Percentiles rank a stretch among this genome's conserved stretches.
Evolutionary conservation across 78 protist genomes (phyloP).

Genomic region (Blattamonas nauphoetae): DNA sequence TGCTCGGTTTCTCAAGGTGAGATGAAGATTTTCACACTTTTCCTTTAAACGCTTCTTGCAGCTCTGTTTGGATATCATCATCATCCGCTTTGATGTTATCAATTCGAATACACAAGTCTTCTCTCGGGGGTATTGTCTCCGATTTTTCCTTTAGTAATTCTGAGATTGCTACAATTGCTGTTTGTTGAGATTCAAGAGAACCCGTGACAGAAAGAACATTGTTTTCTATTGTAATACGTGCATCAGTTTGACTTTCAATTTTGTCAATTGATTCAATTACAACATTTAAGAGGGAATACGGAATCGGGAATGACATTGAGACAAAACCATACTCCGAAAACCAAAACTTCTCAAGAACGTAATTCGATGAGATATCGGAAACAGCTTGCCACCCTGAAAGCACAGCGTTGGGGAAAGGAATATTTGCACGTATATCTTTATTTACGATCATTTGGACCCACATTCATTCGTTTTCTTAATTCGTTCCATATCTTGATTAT

Average conservation of each 20-base stretch:
- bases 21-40: too few species aligned
- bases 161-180: not conserved
- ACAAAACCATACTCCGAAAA: too few species aligned
- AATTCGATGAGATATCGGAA: too few species aligned
- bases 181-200: not conserved
- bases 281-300: not conserved
- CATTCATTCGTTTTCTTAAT: too few species aligned
- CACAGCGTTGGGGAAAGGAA: too few species aligned
- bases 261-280: not conserved
- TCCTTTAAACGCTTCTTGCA: too few species aligned
- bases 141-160: not conserved
- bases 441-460: too few species aligned
- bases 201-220: not conserved
- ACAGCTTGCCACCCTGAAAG: too few species aligned
- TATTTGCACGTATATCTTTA: too few species aligned
- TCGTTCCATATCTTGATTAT: too few species aligned
- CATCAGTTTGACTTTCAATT: not conserved
- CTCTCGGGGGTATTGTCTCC: not conserved
- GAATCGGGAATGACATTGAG: not conserved
- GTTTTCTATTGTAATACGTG: not conserved
- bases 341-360: too few species aligned
- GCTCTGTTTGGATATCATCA: not conserved
- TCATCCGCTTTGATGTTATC: not conserved
- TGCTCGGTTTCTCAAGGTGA: too few species aligned
- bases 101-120: not conserved